A percentile compares a stretch with the other conserved stretches of the same genome.
Evolutionary conservation across 352 stramenopile genomes (phyloP).

Genomic region (Phytophthora pisi): DNA sequence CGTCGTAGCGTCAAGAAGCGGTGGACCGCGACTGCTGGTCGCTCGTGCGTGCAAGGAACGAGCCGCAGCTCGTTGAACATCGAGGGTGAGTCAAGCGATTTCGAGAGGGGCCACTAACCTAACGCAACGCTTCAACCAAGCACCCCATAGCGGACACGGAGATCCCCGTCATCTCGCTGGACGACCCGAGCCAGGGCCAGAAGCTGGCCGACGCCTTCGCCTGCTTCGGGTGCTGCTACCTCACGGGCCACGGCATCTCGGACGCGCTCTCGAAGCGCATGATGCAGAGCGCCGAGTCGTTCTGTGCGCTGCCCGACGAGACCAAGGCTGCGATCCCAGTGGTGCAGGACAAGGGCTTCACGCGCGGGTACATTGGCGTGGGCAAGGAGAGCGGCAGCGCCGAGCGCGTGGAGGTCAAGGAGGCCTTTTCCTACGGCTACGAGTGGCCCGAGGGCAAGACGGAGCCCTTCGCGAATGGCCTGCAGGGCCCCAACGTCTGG

Average conservation of each 20-base stretch:
- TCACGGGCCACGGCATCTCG: constrained; percentile 67
- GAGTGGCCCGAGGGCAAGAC: constrained; percentile 52
- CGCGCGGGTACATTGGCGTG: constrained; percentile 79
- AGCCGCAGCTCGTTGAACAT: too few relatives aligned
- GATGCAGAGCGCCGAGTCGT: constrained; percentile 59
- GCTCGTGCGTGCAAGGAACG: not conserved
- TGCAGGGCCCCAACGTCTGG: constrained; percentile 81
- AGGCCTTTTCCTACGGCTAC: constrained; percentile 84
- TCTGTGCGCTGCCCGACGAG: constrained; percentile 58
- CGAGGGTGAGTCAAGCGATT: too few relatives aligned
- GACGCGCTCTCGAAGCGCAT: constrained; percentile 49
- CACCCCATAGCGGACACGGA: constrained; percentile 20
- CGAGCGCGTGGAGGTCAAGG: constrained; percentile 83
- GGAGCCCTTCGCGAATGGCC: constrained; percentile 49
- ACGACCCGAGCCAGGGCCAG: constrained; percentile 48
- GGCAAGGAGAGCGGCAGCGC: constrained; percentile 79
- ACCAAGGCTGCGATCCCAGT: constrained; percentile 66
- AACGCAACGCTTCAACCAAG: too few relatives aligned
- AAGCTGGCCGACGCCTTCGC: constrained; percentile 63
- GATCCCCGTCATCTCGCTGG: constrained; percentile 63
- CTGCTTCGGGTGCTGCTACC: constrained; percentile 80
- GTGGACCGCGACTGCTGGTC: constrained; percentile 7
- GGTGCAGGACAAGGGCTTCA: constrained; percentile 74
- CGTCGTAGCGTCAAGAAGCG: constrained; percentile 10
- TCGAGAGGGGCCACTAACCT: too few relatives aligned